Conservation (phyloP, 805 yeast genomes). For the Candida piceae region DNA sequence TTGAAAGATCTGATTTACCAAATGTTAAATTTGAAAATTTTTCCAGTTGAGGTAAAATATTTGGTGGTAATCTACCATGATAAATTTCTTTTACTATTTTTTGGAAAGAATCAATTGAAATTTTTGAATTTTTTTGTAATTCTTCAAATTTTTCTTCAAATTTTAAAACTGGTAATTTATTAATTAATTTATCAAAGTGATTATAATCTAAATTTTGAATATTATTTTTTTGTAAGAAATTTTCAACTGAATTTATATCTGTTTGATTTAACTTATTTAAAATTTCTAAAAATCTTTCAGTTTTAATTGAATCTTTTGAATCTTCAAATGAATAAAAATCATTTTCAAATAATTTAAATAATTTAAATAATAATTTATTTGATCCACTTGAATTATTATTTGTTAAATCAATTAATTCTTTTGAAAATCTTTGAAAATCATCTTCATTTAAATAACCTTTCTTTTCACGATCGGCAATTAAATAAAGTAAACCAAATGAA, state of each 20-base stretch:
- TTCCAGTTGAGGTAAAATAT: constrained; percentile 62
- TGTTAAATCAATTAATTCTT: constrained; percentile 39
- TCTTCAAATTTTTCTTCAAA: constrained; percentile 20
- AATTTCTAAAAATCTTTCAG: constrained; percentile 19
- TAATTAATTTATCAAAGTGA: constrained; percentile 20
- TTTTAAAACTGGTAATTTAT: constrained; percentile 24
- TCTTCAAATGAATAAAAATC: constrained; percentile 15
- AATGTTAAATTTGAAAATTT: constrained; percentile 28
- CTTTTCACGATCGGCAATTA: constrained; percentile 68
- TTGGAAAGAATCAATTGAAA: constrained; percentile 18
- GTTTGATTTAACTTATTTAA: constrained; percentile 17
- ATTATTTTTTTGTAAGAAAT: constrained; percentile 10
- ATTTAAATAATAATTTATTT: constrained; percentile 47
- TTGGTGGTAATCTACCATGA: constrained; percentile 30
- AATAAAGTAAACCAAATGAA: constrained; percentile 67
- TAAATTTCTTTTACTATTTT: constrained; percentile 21
- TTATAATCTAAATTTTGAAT: constrained; percentile 9
- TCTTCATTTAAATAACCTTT: constrained; percentile 50
- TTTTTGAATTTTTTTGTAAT: constrained; percentile 7
- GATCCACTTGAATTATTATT: constrained; percentile 43
- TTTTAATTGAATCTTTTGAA: constrained; percentile 10
- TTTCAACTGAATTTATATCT: constrained; percentile 14
- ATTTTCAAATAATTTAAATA: constrained; percentile 44
- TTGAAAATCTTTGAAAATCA: constrained; percentile 75
- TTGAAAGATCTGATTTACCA: constrained; percentile 38